phyloP scores from a whole-genome alignment of 176 grass and related monocot genomes.

The Dactylis glomerata region DNA sequence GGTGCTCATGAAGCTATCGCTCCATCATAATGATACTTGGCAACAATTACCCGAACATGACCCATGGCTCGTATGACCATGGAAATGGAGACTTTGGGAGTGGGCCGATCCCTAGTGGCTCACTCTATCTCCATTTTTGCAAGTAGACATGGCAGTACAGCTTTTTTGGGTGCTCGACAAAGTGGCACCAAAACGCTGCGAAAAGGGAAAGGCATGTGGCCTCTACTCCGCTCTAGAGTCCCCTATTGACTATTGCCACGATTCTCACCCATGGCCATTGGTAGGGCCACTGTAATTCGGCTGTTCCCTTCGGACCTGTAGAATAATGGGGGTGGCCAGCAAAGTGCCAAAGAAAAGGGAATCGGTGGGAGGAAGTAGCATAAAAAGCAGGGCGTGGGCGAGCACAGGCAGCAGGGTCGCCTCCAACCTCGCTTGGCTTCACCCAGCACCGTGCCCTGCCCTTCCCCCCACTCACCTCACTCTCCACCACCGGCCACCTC shows the following conservation, averaged over 20 bases:
- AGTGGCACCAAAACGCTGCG: slow-evolving; percentile 36
- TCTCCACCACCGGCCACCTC: background rate
- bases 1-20: background rate
- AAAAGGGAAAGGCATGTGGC: slow-evolving; percentile 38
- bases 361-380: slow-evolving; percentile 40
- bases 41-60: background rate
- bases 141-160: background rate
- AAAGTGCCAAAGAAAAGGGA: slow-evolving; percentile 79
- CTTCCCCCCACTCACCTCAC: background rate
- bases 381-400: slow-evolving; percentile 57
- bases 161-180: slow-evolving; percentile 36
- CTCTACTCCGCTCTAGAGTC: slow-evolving; percentile 27
- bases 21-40: background rate
- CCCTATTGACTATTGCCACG: slow-evolving; percentile 20
- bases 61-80: background rate
- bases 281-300: background rate
- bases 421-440: slow-evolving; percentile 9
- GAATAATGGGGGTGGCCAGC: slow-evolving; percentile 32
- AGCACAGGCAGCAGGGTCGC: slow-evolving; percentile 4
- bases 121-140: background rate
- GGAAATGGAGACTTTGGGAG: no score
- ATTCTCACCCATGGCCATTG: background rate
- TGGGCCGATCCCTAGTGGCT: background rate
- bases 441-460: background rate
- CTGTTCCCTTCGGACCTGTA: background rate